Evolutionary conservation across 805 yeast species (phyloP).

Genomic region (Barnettozyma wickerhamii): DNA sequence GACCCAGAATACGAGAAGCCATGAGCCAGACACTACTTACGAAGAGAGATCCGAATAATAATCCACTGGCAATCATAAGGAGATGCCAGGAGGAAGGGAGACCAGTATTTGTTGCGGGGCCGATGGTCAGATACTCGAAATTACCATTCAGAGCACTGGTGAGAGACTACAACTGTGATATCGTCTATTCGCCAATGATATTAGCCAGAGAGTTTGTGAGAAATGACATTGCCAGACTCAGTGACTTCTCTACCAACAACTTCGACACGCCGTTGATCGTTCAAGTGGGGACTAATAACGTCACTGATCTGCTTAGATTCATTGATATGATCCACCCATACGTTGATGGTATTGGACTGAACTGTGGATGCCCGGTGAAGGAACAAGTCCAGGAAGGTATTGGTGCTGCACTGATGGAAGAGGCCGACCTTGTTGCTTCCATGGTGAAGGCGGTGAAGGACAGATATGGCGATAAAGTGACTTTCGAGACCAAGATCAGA

Average conservation of each 20-base stretch:
- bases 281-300: conserved; percentile 88
- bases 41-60: conserved; percentile 39
- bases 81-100: conserved; percentile 43
- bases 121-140: conserved; percentile 96
- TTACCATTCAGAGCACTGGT: conserved; percentile 84
- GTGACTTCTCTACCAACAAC: conserved; percentile 81
- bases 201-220: conserved; percentile 92
- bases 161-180: conserved; percentile 68
- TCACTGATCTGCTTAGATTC: conserved; percentile 73
- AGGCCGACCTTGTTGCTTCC: conserved; percentile 70
- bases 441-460: conserved; percentile 84
- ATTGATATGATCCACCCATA: conserved; percentile 87
- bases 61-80: conserved; percentile 49
- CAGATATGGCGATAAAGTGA: conserved; percentile 64
- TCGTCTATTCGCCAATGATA: conserved; percentile 95
- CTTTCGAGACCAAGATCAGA: conserved; percentile 88
- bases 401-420: conserved; percentile 91
- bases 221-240: conserved; percentile 69
- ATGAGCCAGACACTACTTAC: conserved; percentile 1
- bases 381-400: conserved; percentile 95
- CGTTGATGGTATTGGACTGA: conserved; percentile 90
- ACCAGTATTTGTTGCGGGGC: conserved; percentile 74
- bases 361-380: conserved; percentile 96
- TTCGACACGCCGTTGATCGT: conserved; percentile 71
- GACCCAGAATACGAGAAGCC: neutral